Evolutionary conservation across 177 flowering plant genomes (phyloP).

Genomic region (Telopea speciosissima): DNA sequence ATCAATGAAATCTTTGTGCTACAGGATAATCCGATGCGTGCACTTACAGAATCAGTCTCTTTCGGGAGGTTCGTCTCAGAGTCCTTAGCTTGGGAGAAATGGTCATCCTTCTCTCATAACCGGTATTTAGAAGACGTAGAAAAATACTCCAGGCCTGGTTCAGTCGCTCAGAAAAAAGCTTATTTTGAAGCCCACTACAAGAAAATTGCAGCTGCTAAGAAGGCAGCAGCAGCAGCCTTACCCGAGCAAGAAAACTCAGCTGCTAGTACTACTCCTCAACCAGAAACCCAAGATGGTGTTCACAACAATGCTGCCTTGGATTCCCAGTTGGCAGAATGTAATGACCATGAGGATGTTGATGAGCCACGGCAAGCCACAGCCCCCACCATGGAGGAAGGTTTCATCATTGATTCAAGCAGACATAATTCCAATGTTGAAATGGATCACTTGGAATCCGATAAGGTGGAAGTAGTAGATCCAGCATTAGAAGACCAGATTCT

Average conservation of each 20-base stretch:
- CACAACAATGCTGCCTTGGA: slow-evolving; percentile 8
- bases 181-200: slow-evolving; percentile 82
- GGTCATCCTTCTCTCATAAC: slow-evolving; percentile 73
- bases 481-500: slow-evolving; percentile 10
- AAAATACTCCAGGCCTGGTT: slow-evolving; percentile 65
- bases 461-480: slow-evolving; percentile 21
- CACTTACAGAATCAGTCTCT: slow-evolving; percentile 58
- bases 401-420: slow-evolving; percentile 14
- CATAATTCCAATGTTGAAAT: slow-evolving; percentile 8
- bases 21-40: slow-evolving; percentile 52
- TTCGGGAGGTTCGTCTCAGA: slow-evolving; percentile 78
- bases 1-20: slow-evolving; percentile 7
- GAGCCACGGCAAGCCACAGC: slow-evolving; percentile 10
- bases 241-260: slow-evolving; percentile 34
- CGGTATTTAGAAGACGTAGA: slow-evolving; percentile 74
- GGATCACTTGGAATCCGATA: slow-evolving; percentile 8
- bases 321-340: slow-evolving; percentile 7
- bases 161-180: slow-evolving; percentile 84
- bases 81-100: slow-evolving; percentile 74
- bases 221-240: slow-evolving; percentile 43
- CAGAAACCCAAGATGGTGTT: slow-evolving; percentile 8
- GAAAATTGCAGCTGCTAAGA: slow-evolving; percentile 50
- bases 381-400: slow-evolving; percentile 1
- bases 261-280: slow-evolving; percentile 9
- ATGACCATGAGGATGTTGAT: slow-evolving; percentile 8